Percentiles rank a stretch among this genome's conserved stretches.
These are phyloP conservation scores for Bacterosira constricta DNA, from an alignment of 108 stramenopile species.

Conservation along the genomic window DNA sequence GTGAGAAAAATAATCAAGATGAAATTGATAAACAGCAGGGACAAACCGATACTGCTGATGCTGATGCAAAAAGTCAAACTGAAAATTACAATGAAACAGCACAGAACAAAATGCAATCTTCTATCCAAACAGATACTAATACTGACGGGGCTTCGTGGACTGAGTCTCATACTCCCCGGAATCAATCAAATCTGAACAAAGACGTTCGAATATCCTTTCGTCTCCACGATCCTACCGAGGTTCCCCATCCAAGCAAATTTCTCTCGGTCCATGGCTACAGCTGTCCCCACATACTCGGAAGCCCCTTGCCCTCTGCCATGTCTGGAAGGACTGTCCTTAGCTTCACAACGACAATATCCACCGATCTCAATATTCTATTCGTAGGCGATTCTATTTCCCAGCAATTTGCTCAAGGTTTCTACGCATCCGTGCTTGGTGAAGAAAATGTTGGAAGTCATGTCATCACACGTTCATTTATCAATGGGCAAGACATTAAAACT, in stretches of 20 bases:
- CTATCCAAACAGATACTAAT: too few relatives aligned
- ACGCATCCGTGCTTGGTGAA: constrained; percentile 8
- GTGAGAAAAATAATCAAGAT: too few relatives aligned
- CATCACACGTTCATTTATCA: constrained; percentile 8
- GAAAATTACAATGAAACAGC: too few relatives aligned
- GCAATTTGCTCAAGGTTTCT: constrained; percentile 28
- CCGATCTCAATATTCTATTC: constrained; percentile 22
- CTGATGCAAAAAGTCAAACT: too few relatives aligned
- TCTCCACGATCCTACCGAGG: too few relatives aligned
- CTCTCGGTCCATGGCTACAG: constrained; percentile 16
- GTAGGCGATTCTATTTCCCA: constrained; percentile 28
- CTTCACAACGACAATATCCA: constrained; percentile 16
- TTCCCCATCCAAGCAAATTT: background rate
- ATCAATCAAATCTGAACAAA: too few relatives aligned
- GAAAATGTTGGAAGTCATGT: background rate
- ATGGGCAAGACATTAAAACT: background rate
- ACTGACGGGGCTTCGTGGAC: too few relatives aligned
- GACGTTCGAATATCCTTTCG: too few relatives aligned
- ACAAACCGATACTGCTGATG: too few relatives aligned
- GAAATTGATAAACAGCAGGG: too few relatives aligned
- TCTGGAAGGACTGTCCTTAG: background rate
- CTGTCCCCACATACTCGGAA: background rate
- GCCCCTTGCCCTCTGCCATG: constrained; percentile 5
- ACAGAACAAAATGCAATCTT: too few relatives aligned
- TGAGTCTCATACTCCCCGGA: too few relatives aligned